Evolutionary conservation across 176 grass and related monocot species (phyloP).

Genomic region (Oryza glumipatula): DNA sequence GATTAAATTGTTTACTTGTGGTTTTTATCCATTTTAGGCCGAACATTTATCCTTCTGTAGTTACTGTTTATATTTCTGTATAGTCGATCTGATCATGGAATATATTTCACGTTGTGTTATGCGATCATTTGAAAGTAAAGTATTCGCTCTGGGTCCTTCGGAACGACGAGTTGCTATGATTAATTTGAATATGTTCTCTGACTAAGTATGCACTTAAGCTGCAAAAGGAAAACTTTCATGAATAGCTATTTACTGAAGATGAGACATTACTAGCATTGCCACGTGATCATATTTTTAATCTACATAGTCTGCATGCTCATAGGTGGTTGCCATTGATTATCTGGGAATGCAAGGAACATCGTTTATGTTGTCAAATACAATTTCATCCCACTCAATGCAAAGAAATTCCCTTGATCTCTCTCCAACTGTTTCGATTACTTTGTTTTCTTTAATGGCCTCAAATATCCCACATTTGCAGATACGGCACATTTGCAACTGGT

Average conservation of each 20-base stretch:
- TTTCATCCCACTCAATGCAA: background rate
- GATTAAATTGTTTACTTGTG: background rate
- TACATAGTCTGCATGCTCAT: background rate
- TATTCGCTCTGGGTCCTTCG: too few species aligned
- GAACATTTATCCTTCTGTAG: constrained; percentile 3
- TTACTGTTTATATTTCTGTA: constrained; percentile 1
- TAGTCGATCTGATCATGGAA: background rate
- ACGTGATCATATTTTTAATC: background rate
- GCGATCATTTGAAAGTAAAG: too few species aligned
- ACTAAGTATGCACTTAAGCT: constrained; percentile 53
- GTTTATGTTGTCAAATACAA: background rate
- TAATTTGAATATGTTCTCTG: constrained; percentile 16
- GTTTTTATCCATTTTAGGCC: background rate
- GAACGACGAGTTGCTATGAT: too few species aligned
- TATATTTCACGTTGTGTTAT: too few species aligned
- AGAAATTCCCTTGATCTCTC: background rate
- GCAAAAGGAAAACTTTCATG: too few species aligned
- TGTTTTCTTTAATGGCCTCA: constrained; percentile 17
- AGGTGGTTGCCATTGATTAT: background rate
- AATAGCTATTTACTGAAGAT: background rate
- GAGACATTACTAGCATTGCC: background rate
- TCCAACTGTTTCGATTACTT: background rate
- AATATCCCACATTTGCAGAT: constrained; percentile 37
- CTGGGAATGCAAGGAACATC: background rate
- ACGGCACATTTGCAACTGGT: constrained; percentile 69